Conservation (phyloP, 1,284 basidiomycete genomes). For the Apiotrichum laibachii region DNA sequence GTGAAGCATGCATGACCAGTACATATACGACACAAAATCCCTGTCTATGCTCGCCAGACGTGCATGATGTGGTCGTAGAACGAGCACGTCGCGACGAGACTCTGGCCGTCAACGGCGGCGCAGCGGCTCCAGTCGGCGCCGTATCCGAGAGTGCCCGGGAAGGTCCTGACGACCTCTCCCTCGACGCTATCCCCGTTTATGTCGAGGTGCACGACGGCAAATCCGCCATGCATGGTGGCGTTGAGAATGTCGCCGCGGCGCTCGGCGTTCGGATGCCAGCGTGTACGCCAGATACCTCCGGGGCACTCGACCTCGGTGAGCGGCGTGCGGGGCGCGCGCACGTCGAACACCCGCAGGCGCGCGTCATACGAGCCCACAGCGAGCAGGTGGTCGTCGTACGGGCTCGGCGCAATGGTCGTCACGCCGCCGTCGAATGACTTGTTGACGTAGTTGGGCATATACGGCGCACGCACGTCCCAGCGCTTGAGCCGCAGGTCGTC, state of each 20-base stretch:
- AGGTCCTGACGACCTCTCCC: constrained; percentile 57
- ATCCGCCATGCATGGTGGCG: constrained; percentile 96
- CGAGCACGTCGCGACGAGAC: constrained; percentile 81
- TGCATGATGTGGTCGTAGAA: constrained; percentile 91
- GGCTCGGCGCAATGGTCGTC: constrained; percentile 83
- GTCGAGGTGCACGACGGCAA: constrained; percentile 70
- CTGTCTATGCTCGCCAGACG: constrained; percentile 66
- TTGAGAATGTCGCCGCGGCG: constrained; percentile 71
- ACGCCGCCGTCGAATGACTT: constrained; percentile 88
- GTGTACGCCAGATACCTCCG: constrained; percentile 92
- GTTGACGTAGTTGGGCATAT: constrained; percentile 66
- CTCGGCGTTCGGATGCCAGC: constrained; percentile 77
- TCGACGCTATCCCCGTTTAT: constrained; percentile 10
- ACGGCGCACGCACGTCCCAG: constrained; percentile 80
- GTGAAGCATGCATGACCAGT: too few relatives aligned
- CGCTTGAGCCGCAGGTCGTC: constrained; percentile 87
- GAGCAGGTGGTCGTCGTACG: constrained; percentile 71
- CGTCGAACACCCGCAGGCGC: constrained; percentile 78
- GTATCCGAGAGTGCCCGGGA: constrained; percentile 86
- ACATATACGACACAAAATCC: too few relatives aligned
- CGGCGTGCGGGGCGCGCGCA: constrained; percentile 63
- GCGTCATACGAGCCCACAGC: constrained; percentile 93
- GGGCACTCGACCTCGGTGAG: constrained; percentile 68
- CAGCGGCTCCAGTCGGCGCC: constrained; percentile 84
- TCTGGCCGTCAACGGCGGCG: constrained; percentile 46